Conservation (phyloP, 1,139 yeast species). For the Suzukiozyma palmioleophila region DNA sequence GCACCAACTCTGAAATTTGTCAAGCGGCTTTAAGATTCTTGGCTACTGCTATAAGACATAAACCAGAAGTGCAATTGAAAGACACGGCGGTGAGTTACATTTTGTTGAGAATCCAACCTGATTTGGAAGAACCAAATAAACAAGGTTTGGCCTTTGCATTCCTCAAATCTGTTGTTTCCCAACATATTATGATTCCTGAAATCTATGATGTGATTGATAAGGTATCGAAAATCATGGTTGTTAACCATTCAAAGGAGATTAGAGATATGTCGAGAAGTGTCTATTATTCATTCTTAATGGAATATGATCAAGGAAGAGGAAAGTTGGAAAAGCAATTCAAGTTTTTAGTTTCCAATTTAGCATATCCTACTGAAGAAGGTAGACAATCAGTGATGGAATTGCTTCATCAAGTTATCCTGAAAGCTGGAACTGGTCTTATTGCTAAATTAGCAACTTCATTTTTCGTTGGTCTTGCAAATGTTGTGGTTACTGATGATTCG, state of each 20-base stretch:
- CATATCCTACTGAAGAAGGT: conserved; percentile 84
- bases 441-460: conserved; percentile 66
- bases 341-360: conserved; percentile 75
- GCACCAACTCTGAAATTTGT: conserved; percentile 76
- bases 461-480: conserved; percentile 77
- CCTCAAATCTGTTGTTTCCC: conserved; percentile 67
- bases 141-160: conserved; percentile 89
- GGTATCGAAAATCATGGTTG: conserved; percentile 81
- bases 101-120: conserved; percentile 76
- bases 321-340: conserved; percentile 80
- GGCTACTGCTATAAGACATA: conserved; percentile 68
- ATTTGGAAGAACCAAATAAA: conserved; percentile 82
- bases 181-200: conserved; percentile 78
- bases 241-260: conserved; percentile 79
- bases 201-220: conserved; percentile 85
- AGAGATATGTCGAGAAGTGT: conserved; percentile 84
- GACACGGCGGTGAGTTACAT: conserved; percentile 73
- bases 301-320: conserved; percentile 90
- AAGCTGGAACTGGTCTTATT: conserved; percentile 61
- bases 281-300: conserved; percentile 84
- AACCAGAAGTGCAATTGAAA: conserved; percentile 60
- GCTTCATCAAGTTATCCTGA: conserved; percentile 63
- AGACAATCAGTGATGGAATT: conserved; percentile 90
- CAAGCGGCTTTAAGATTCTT: conserved; percentile 76
- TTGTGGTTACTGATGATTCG: conserved; percentile 73